A percentile compares a stretch with the other conserved stretches of the same genome.
Conservation (phyloP, 2,329 filamentous ascomycete genomes). For the Venturia effusa region DNA sequence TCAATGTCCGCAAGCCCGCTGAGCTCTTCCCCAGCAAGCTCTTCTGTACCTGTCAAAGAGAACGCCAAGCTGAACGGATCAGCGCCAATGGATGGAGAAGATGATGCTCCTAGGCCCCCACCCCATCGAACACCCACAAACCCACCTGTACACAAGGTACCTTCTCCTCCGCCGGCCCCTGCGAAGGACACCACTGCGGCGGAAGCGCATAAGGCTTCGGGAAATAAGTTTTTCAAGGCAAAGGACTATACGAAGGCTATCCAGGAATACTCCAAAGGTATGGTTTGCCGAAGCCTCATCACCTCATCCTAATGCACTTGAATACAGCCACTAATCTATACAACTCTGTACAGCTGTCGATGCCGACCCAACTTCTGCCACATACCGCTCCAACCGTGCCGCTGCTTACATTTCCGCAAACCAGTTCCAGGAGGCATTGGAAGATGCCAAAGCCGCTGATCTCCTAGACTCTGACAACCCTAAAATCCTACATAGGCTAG, state of each 20-base stretch:
- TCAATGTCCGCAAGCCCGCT: conserved; percentile 42
- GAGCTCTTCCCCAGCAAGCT: conserved; percentile 31
- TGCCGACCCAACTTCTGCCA: conserved; percentile 72
- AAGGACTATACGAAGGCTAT: conserved; percentile 82
- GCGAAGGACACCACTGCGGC: conserved; percentile 46
- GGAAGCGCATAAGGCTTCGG: conserved; percentile 81
- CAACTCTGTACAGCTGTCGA: conserved; percentile 59
- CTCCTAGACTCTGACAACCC: conserved; percentile 75
- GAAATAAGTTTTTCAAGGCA: conserved; percentile 96
- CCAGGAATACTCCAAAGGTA: conserved; percentile 91
- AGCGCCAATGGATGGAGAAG: conserved; percentile 35
- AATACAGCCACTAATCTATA: background rate
- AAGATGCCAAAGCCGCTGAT: conserved; percentile 74
- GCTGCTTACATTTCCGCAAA: conserved; percentile 87
- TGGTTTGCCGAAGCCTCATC: conserved; percentile 16
- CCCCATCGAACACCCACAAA: conserved; percentile 52
- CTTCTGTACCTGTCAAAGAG: conserved; percentile 28
- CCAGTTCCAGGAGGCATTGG: conserved; percentile 67
- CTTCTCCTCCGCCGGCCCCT: conserved; percentile 28
- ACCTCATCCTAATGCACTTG: conserved; percentile 4
- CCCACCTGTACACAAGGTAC: conserved; percentile 23
- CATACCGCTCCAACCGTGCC: conserved; percentile 88
- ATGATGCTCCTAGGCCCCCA: conserved; percentile 51
- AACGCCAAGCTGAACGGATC: conserved; percentile 33
- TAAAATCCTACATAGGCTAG: conserved; percentile 80